Evolutionary conservation across 2,329 filamentous ascomycete species (phyloP).

Genomic region (Lachnellula cervina): DNA sequence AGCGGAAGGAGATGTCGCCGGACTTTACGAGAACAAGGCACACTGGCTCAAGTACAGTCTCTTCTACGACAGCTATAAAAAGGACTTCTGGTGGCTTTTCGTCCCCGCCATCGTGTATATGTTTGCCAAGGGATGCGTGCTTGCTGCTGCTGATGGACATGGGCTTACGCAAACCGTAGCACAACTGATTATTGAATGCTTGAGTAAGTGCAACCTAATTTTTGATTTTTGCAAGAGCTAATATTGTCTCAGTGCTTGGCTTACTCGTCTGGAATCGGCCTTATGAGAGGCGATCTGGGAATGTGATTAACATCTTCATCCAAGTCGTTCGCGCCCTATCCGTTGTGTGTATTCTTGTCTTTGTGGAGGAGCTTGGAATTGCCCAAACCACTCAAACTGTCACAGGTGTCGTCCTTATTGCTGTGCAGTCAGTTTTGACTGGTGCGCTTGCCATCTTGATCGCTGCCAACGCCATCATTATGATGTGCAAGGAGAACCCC

Average conservation of each 20-base stretch:
- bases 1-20: conserved; percentile 65
- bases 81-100: conserved; percentile 96
- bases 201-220: conserved; percentile 34
- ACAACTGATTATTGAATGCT: conserved; percentile 73
- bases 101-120: conserved; percentile 85
- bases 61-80: conserved; percentile 95
- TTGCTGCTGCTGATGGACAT: conserved; percentile 80
- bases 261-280: conserved; percentile 81
- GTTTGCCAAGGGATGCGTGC: conserved; percentile 80
- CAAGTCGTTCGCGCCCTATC: conserved; percentile 86
- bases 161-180: conserved; percentile 76
- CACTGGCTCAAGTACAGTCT: conserved; percentile 94
- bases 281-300: conserved; percentile 79
- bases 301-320: conserved; percentile 90
- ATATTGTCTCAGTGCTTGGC: conserved; percentile 52
- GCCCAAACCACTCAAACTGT: conserved; percentile 90
- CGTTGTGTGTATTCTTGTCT: conserved; percentile 82
- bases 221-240: conserved; percentile 1
- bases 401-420: conserved; percentile 87
- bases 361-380: conserved; percentile 89
- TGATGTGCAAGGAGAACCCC: conserved; percentile 81
- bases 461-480: conserved; percentile 78
- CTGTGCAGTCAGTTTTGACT: conserved; percentile 81
- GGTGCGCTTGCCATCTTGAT: conserved; percentile 82
- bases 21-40: conserved; percentile 81